Evolutionary conservation across 805 yeast genomes (phyloP).

Genomic region (Pichia kluyveri): DNA sequence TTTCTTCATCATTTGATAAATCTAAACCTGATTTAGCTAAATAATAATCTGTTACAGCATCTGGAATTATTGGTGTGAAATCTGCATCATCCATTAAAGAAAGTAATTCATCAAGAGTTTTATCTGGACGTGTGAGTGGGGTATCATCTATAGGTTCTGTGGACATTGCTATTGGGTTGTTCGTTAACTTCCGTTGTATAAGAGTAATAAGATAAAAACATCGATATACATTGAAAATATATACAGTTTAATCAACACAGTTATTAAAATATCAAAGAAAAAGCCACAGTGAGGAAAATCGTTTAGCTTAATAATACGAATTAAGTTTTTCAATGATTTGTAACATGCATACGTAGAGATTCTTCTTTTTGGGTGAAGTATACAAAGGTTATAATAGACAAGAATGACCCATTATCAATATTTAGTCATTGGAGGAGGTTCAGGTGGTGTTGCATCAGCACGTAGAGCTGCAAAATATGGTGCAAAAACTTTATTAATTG

Average conservation of each 20-base stretch:
- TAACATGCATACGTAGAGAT: too few relatives aligned
- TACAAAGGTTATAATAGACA: neutral
- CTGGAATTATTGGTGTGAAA: slow-evolving; percentile 92
- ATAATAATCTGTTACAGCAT: slow-evolving; percentile 91
- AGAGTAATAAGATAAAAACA: too few relatives aligned
- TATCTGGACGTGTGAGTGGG: slow-evolving; percentile 67
- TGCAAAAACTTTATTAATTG: slow-evolving; percentile 76
- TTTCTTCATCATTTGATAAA: slow-evolving; percentile 27
- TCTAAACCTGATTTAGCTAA: slow-evolving; percentile 48
- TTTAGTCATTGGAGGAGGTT: slow-evolving; percentile 96
- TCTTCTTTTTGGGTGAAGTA: too few relatives aligned
- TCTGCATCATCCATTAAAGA: slow-evolving; percentile 91
- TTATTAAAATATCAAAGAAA: too few relatives aligned
- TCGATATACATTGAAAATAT: too few relatives aligned
- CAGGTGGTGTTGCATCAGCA: slow-evolving; percentile 98
- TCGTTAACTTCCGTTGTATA: neutral
- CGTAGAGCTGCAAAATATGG: slow-evolving; percentile 94
- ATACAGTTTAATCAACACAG: too few relatives aligned
- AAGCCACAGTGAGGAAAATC: too few relatives aligned
- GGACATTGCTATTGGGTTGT: too few relatives aligned
- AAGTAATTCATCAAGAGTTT: slow-evolving; percentile 73
- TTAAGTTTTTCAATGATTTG: too few relatives aligned
- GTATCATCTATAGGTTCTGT: slow-evolving; percentile 25
- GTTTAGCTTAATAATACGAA: too few relatives aligned
- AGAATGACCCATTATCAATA: slow-evolving; percentile 64